A percentile compares a stretch with the other conserved stretches of the same genome.
These are phyloP conservation scores for Meyerozyma elateridarum DNA, from an alignment of 1,139 yeast species.

Conservation along the genomic window DNA sequence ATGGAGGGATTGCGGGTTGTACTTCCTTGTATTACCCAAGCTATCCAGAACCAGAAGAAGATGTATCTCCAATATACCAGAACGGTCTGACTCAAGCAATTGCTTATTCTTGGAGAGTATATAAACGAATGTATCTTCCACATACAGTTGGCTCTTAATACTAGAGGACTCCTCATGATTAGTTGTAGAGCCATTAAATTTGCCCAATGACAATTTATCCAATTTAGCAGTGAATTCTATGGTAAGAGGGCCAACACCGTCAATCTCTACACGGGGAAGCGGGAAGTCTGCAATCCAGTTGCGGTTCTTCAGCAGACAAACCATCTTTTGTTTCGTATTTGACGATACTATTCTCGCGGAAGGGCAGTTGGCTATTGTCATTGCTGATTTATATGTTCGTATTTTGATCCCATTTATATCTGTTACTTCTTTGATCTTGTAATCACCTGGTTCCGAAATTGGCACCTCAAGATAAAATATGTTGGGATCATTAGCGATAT, in stretches of 20 bases:
- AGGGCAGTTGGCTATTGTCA: conserved; percentile 77
- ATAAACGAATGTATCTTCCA: too few species aligned
- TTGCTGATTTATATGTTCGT: conserved; percentile 58
- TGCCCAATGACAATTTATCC: too few species aligned
- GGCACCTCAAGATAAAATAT: conserved; percentile 55
- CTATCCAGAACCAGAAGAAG: conserved; percentile 69
- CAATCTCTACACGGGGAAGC: conserved; percentile 46
- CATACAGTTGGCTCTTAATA: too few species aligned
- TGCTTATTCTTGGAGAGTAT: too few species aligned
- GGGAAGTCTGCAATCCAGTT: too few species aligned
- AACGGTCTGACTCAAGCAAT: too few species aligned
- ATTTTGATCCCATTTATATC: conserved; percentile 65
- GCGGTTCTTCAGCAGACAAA: too few species aligned
- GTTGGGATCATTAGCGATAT: conserved; percentile 22
- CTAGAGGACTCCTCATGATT: too few species aligned
- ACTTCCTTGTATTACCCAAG: conserved; percentile 64
- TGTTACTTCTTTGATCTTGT: conserved; percentile 58
- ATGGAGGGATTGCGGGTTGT: conserved; percentile 41
- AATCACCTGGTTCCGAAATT: conserved; percentile 64
- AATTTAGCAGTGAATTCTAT: conserved; percentile 56
- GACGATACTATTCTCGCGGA: conserved; percentile 47
- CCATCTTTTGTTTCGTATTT: too few species aligned
- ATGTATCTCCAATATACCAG: conserved; percentile 65
- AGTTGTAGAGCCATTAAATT: too few species aligned
- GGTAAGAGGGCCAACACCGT: conserved; percentile 74